Base-by-base conservation (phyloP, 2,329 filamentous ascomycete genomes). In the Beauveria bassiana region DNA sequence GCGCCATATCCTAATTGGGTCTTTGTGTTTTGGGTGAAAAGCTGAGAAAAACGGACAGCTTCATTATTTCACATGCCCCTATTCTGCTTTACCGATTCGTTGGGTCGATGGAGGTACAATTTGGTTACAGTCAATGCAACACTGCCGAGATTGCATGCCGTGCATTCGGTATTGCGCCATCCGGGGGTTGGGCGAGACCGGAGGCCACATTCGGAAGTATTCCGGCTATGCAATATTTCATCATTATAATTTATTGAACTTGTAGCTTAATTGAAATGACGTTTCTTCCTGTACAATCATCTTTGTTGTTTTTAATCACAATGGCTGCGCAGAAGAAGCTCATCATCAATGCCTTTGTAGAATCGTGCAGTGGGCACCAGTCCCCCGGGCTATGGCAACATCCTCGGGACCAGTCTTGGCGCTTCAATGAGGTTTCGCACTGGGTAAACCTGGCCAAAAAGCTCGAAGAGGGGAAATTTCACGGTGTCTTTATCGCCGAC, bases 401-500 rank as follows among this genome's bases (percentile, higher is more conserved):
- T 67, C 87, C 86, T 1, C 74, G 83, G 12, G 86, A 89, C 65
- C 75, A 81, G 62, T 88, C 85, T 1, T 78, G 79, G 65, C 73
- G 82, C 22, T 89, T 89, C 70, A 85, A 84, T 66, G 77, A 80
- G 47, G 72, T 87, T 49, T 72, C 79, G 4, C 82, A 87, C 64
- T 88, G 86, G 85, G 77, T 81, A 0, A 77, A 82, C 53, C 73
- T 88, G 0, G 85, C 84, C 0, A 63, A 69, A 54, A 59, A 66
- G 18, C 65, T 70, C 0, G 68, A 70, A 34, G 65, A 77, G 2
- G 84, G 81, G 16, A 84, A 86, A 56, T 86, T 87, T 64, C 84
- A 87, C 59, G 84, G 83, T 14, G 85, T 88, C 20, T 88, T 88
- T 72, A 85, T 88, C 59, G 86, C 86, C 0, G 86, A 88, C 66